Base-by-base conservation (phyloP, 2,329 filamentous ascomycete genomes). In the Penicillium crustosum region DNA sequence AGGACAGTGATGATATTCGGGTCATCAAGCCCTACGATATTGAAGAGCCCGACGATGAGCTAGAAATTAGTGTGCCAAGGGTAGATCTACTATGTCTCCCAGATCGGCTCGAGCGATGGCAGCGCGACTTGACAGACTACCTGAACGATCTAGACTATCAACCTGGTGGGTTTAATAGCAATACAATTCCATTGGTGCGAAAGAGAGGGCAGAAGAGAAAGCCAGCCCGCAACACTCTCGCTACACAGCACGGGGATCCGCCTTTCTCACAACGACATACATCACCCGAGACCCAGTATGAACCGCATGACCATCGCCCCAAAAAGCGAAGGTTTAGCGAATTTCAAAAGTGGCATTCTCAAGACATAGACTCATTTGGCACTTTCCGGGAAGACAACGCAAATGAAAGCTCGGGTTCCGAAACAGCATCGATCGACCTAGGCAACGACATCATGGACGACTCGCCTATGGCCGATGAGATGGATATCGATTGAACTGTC, bases 21-120 rank as follows among this genome's bases (percentile, higher is more conserved):
- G 65, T 74, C 4, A 62, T 78, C 21, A 68, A 63, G 21, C 77
- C 77, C 17, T 78, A 78, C 60, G 71, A 64, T 27, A 68, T 75
- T n/a, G 73, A 75, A 57, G 73, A 75, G 48, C 69, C 73, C 8
- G 68, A 70, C 17, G 70, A 73, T 35, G 68, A 72, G 2, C 39
- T 65, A 8, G 42, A 45, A 12, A 29, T 50, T 27, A n/a, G 29
- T 17, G 25, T 49, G 9, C 45, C 41, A 29, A 48, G 47, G n/a
- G 49, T 43, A 29, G 48, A 57, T 54, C 63, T 57, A 43, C 64
- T 58, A n/a, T 64, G 60, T 43, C 57, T 65, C 1, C 61, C 63
- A 27, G 65, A 70, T 33, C 50, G 42, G 19, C 62, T 70, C 27
- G 70, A 71, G 29, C 53, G 60, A 13, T 74, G 68, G 68, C 71